Evolutionary conservation across 1,284 basidiomycete species (phyloP).

Genomic region (Trichosporon ovoides): DNA sequence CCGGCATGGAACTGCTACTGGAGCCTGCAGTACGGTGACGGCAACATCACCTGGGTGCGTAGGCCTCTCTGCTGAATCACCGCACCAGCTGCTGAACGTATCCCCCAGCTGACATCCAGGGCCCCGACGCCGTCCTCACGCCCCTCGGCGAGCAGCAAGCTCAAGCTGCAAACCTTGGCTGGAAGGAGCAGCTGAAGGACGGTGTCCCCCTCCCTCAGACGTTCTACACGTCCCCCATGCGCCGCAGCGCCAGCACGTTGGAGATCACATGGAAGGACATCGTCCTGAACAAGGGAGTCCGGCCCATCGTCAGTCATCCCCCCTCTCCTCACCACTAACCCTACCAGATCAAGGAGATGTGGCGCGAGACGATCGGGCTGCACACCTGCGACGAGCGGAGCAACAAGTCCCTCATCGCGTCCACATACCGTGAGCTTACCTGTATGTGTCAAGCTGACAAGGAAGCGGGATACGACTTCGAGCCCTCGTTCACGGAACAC

Average conservation of each 20-base stretch:
- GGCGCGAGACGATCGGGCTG: conserved; percentile 34
- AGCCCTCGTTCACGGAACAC: conserved; percentile 37
- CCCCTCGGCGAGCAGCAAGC: conserved; percentile 31
- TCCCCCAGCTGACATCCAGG: conserved; percentile 23
- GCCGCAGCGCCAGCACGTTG: conserved; percentile 32
- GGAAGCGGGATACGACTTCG: conserved; percentile 31
- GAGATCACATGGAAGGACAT: conserved; percentile 37
- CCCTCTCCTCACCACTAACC: background rate
- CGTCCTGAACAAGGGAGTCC: conserved; percentile 16
- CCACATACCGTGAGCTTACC: conserved; percentile 22
- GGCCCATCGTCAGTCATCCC: conserved; percentile 8
- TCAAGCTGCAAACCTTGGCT: conserved; percentile 24
- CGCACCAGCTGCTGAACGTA: background rate
- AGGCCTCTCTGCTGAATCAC: too few species aligned
- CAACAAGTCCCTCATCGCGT: conserved; percentile 25
- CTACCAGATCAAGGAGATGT: conserved; percentile 32
- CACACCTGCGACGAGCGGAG: conserved; percentile 41
- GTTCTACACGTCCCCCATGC: conserved; percentile 37
- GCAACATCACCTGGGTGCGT: conserved; percentile 31
- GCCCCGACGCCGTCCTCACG: conserved; percentile 38
- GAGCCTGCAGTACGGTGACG: conserved; percentile 28
- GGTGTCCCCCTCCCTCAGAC: conserved; percentile 33
- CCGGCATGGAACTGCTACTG: conserved; percentile 41
- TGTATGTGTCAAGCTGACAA: background rate
- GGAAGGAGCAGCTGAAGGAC: conserved; percentile 28